Evolutionary conservation across 2,329 filamentous ascomycete genomes (phyloP).

Genomic region (Exophiala dermatitidis): DNA sequence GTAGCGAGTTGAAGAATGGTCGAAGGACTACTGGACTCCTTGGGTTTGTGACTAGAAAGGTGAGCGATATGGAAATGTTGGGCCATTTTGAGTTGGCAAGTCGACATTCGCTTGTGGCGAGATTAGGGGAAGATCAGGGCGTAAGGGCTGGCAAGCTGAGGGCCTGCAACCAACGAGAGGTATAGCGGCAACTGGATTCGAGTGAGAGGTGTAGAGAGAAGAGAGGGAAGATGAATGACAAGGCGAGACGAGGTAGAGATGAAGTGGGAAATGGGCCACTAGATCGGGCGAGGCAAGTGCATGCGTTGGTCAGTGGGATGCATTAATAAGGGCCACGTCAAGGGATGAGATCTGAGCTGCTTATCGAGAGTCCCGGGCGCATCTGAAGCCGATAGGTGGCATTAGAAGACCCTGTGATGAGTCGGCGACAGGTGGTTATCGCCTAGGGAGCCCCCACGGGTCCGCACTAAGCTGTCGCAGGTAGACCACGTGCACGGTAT

Average conservation of each 20-base stretch:
- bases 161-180: not conserved
- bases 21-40: slow-evolving; percentile 27
- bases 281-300: slow-evolving; percentile 8
- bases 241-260: slow-evolving; percentile 2
- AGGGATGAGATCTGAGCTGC: not conserved
- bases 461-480: too few species aligned
- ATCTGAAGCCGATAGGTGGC: not conserved
- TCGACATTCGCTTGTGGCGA: slow-evolving; percentile 27
- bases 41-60: slow-evolving; percentile 25
- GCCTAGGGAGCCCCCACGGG: too few species aligned
- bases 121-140: not conserved
- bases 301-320: not conserved
- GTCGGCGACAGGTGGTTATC: too few species aligned
- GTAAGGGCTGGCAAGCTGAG: slow-evolving; percentile 2
- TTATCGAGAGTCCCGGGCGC: slow-evolving; percentile 1
- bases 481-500: too few species aligned
- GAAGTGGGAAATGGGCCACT: slow-evolving; percentile 6
- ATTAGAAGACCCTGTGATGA: not conserved
- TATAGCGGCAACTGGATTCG: not conserved
- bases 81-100: slow-evolving; percentile 31
- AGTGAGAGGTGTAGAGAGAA: not conserved
- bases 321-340: not conserved
- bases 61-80: slow-evolving; percentile 28
- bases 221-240: slow-evolving; percentile 5
- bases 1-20: slow-evolving; percentile 25